Percentiles rank a stretch among this genome's conserved stretches.
These are phyloP conservation scores for Cyberlindnera saturnus DNA, from an alignment of 805 yeast species.

Conservation along the genomic window DNA sequence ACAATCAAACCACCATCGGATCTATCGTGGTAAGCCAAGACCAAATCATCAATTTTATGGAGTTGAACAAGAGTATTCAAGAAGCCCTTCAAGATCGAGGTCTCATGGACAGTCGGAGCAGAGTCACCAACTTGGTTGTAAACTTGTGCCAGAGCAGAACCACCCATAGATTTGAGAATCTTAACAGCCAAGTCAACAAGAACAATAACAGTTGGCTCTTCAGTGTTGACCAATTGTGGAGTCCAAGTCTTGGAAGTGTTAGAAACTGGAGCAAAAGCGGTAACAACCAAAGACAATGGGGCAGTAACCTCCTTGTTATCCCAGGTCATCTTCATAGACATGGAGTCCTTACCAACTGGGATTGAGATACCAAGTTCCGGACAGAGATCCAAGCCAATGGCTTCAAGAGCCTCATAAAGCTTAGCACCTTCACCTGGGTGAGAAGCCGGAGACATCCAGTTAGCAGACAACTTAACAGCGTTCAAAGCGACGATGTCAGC, in stretches of 20 bases:
- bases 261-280: conserved; percentile 85
- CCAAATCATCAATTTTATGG: conserved; percentile 53
- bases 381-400: conserved; percentile 89
- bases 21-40: conserved; percentile 89
- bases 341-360: conserved; percentile 98
- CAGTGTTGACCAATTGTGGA: conserved; percentile 57
- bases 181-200: conserved; percentile 72
- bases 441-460: conserved; percentile 98
- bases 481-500: conserved; percentile 77
- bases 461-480: conserved; percentile 83
- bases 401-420: conserved; percentile 94
- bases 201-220: conserved; percentile 57
- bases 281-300: conserved; percentile 86
- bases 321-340: conserved; percentile 99
- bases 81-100: conserved; percentile 58
- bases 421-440: conserved; percentile 94
- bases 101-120: conserved; percentile 78
- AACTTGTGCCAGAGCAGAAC: conserved; percentile 92
- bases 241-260: conserved; percentile 93
- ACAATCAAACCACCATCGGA: conserved; percentile 94
- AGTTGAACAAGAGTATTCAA: conserved; percentile 62
- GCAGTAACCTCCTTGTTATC: conserved; percentile 85
- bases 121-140: conserved; percentile 79
- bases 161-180: conserved; percentile 64
- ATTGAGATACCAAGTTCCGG: conserved; percentile 87